Evolutionary conservation across 2,329 filamentous ascomycete species (phyloP).

Genomic region (Neocucurbitaria cava): DNA sequence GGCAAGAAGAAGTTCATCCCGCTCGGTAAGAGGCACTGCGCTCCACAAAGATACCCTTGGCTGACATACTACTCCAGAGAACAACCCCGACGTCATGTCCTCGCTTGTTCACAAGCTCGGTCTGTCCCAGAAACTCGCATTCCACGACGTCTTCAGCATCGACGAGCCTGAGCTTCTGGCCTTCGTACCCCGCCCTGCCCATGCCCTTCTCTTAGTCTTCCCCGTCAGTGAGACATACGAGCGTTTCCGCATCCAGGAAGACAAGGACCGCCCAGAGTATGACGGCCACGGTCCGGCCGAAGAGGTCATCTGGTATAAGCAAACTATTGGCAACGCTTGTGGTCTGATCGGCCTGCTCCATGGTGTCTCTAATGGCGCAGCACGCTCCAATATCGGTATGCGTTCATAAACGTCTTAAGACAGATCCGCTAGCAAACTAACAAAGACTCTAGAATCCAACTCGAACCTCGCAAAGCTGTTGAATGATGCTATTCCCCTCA

Average conservation of each 20-base stretch:
- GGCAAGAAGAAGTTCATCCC: slow-evolving; percentile 48
- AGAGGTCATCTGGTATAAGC: slow-evolving; percentile 90
- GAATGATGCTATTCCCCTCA: slow-evolving; percentile 71
- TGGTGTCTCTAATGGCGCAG: slow-evolving; percentile 79
- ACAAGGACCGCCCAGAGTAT: slow-evolving; percentile 70
- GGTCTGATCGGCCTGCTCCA: slow-evolving; percentile 91
- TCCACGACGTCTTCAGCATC: slow-evolving; percentile 93
- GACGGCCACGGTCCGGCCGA: slow-evolving; percentile 70
- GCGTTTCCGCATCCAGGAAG: slow-evolving; percentile 75
- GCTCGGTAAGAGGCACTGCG: slow-evolving; percentile 35
- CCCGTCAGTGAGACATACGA: slow-evolving; percentile 84
- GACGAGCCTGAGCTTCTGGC: slow-evolving; percentile 83
- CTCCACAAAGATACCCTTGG: neutral
- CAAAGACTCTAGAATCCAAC: slow-evolving; percentile 45
- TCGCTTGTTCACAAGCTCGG: slow-evolving; percentile 84
- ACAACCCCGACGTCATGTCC: slow-evolving; percentile 92
- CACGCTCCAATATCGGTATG: slow-evolving; percentile 54
- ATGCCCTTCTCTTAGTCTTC: slow-evolving; percentile 91
- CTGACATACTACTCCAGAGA: slow-evolving; percentile 54
- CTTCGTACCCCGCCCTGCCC: slow-evolving; percentile 86
- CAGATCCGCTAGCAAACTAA: slow-evolving; percentile 18
- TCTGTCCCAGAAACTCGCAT: slow-evolving; percentile 75
- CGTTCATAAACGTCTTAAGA: neutral
- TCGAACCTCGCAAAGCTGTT: slow-evolving; percentile 72
- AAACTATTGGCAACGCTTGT: slow-evolving; percentile 95